A percentile compares a stretch with the other conserved stretches of the same genome.
phyloP scores from a whole-genome alignment of 352 stramenopile genomes.

The Phytophthora hibernalis region DNA sequence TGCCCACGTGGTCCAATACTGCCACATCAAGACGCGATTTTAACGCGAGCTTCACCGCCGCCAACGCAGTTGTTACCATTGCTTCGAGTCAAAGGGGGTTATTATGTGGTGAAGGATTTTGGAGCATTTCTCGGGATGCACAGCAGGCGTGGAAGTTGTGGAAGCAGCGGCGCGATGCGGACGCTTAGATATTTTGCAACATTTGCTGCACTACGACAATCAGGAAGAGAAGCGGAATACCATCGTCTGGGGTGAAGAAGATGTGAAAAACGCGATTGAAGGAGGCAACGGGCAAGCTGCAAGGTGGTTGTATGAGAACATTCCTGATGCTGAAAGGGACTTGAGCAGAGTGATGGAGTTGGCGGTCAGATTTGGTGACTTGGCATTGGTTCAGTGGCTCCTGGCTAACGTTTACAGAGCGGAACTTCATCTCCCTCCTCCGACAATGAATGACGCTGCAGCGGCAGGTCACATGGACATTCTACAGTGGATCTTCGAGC shows the following conservation, averaged over 20 bases:
- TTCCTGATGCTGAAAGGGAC: conserved; percentile 1
- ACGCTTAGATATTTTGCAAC: conserved; percentile 16
- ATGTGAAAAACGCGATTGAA: conserved; percentile 15
- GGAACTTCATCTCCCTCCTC: not conserved
- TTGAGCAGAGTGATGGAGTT: conserved; percentile 8
- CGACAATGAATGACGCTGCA: conserved; percentile 2
- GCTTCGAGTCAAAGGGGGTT: not conserved
- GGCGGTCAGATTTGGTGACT: not conserved
- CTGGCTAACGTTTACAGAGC: not conserved
- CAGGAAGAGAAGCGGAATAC: conserved; percentile 1
- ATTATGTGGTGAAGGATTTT: conserved; percentile 16
- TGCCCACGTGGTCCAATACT: conserved; percentile 10
- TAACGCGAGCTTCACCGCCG: conserved; percentile 7
- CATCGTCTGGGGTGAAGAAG: conserved; percentile 24
- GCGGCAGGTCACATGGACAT: not conserved
- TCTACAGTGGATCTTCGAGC: conserved; percentile 4
- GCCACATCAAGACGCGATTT: conserved; percentile 6
- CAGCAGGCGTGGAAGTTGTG: conserved; percentile 16
- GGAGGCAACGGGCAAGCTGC: conserved; percentile 5
- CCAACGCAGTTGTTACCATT: conserved; percentile 4
- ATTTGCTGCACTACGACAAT: conserved; percentile 12
- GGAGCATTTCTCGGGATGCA: conserved; percentile 16
- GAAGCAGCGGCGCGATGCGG: conserved; percentile 19
- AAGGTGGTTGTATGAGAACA: conserved; percentile 23
- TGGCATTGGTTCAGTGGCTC: not conserved